A percentile compares a stretch with the other conserved stretches of the same genome.
Conservation (phyloP, 768 basidiomycete species). For the Serendipita sp. region DNA sequence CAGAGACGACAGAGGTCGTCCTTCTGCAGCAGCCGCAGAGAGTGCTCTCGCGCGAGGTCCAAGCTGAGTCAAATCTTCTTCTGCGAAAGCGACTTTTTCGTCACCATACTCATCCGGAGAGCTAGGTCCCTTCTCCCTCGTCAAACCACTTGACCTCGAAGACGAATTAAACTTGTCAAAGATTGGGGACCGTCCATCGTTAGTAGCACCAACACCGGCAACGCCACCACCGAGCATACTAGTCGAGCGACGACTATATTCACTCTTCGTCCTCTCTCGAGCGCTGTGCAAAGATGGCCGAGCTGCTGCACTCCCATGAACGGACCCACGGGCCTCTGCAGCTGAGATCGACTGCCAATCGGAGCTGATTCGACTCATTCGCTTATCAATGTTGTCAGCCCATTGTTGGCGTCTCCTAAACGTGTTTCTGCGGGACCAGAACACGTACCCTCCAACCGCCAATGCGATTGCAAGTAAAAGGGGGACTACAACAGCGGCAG, state of each 20-base stretch:
- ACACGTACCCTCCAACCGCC: conserved; percentile 30
- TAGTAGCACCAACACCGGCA: not conserved
- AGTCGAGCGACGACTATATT: not conserved
- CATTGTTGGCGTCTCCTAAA: conserved; percentile 36
- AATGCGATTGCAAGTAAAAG: conserved; percentile 33
- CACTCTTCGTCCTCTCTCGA: not conserved
- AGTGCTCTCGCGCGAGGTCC: not conserved
- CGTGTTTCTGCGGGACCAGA: conserved; percentile 30
- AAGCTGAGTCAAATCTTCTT: not conserved
- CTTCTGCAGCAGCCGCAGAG: not conserved
- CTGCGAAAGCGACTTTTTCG: not conserved
- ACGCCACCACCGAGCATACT: not conserved
- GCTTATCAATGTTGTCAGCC: conserved; percentile 53
- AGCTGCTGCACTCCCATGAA: conserved; percentile 25
- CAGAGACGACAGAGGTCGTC: not conserved
- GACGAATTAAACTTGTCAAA: not conserved
- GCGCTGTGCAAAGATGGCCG: conserved; percentile 23
- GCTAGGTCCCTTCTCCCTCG: not conserved
- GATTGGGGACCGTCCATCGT: not conserved
- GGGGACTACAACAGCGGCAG: conserved; percentile 45
- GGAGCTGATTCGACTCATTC: conserved; percentile 67
- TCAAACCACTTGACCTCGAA: no score
- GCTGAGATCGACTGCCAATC: conserved; percentile 63
- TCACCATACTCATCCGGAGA: not conserved
- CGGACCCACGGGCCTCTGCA: conserved; percentile 35